These are phyloP conservation scores for Marasmius tenuissimus DNA, from an alignment of 1,284 basidiomycete genomes.

Conservation along the genomic window DNA sequence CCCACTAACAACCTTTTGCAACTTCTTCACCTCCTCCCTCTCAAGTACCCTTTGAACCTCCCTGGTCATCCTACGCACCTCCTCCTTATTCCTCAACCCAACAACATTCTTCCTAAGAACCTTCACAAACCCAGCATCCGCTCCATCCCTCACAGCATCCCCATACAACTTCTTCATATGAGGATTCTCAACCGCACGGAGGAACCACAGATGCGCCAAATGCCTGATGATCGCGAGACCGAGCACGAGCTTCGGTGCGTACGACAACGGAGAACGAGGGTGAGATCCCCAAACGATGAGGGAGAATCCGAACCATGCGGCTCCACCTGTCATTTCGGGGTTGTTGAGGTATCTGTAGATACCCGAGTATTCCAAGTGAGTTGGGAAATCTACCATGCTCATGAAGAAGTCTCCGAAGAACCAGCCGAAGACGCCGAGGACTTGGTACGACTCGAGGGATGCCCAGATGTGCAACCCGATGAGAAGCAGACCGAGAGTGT, in stretches of 20 bases:
- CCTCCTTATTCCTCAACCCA: conserved; percentile 65
- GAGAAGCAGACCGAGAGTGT: conserved; percentile 84
- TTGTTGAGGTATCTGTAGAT: conserved; percentile 96
- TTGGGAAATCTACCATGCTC: conserved; percentile 89
- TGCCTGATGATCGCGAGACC: conserved; percentile 84
- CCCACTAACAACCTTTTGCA: conserved; percentile 88
- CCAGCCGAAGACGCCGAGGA: conserved; percentile 95
- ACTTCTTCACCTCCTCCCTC: conserved; percentile 70
- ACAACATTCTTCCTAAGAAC: conserved; percentile 82
- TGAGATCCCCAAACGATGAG: conserved; percentile 77
- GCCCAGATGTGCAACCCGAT: conserved; percentile 92
- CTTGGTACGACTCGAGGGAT: conserved; percentile 86
- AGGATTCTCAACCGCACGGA: conserved; percentile 85
- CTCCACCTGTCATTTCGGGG: conserved; percentile 94
- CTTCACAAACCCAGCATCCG: conserved; percentile 82
- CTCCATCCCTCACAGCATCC: conserved; percentile 88
- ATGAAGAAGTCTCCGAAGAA: conserved; percentile 99
- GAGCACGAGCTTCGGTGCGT: conserved; percentile 67
- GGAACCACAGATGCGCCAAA: conserved; percentile 90
- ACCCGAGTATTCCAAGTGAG: conserved; percentile 91
- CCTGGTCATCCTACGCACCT: conserved; percentile 60
- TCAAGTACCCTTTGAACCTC: conserved; percentile 75
- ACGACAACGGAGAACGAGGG: no score
- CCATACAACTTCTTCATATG: conserved; percentile 98
- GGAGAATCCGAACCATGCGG: conserved; percentile 92